Conservation (phyloP, 768 basidiomycete species). For the Tulasnella sp. region DNA sequence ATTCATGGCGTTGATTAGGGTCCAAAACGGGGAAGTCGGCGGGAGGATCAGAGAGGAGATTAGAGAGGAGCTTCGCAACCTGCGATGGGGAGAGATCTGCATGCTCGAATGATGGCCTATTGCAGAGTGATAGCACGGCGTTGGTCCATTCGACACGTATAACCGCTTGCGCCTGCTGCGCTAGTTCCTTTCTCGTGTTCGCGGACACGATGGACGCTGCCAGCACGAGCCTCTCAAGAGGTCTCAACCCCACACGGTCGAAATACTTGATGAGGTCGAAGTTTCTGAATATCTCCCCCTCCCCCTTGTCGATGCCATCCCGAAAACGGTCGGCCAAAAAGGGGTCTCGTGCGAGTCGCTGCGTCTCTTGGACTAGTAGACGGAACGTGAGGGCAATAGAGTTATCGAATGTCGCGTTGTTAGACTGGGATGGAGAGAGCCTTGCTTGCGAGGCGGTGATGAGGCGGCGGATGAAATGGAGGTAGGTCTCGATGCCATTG, state of each 20-base stretch:
- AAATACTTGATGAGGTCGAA: slow-evolving; percentile 77
- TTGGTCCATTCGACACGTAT: slow-evolving; percentile 72
- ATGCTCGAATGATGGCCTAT: slow-evolving; percentile 71
- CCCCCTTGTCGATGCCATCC: slow-evolving; percentile 79
- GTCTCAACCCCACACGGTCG: slow-evolving; percentile 67
- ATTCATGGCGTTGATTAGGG: slow-evolving; percentile 56
- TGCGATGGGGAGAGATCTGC: slow-evolving; percentile 65
- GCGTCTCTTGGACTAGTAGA: slow-evolving; percentile 76
- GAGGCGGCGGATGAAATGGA: slow-evolving; percentile 94
- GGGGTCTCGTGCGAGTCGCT: slow-evolving; percentile 82
- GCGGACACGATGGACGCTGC: slow-evolving; percentile 59
- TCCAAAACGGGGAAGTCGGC: slow-evolving; percentile 62
- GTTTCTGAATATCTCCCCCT: slow-evolving; percentile 69
- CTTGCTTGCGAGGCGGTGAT: slow-evolving; percentile 77
- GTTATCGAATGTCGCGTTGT: slow-evolving; percentile 50
- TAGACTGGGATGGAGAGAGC: slow-evolving; percentile 35
- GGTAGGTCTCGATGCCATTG: slow-evolving; percentile 93
- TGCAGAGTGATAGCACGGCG: slow-evolving; percentile 61
- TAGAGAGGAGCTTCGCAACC: slow-evolving; percentile 66
- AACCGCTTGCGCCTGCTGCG: slow-evolving; percentile 47
- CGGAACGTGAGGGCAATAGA: slow-evolving; percentile 72
- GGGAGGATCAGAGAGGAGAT: slow-evolving; percentile 62
- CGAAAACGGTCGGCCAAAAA: slow-evolving; percentile 83
- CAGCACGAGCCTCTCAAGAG: slow-evolving; percentile 69
- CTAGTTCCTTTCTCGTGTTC: slow-evolving; percentile 48